phyloP scores from a whole-genome alignment of 305 asterid genomes.

The Solanum hybrid region DNA sequence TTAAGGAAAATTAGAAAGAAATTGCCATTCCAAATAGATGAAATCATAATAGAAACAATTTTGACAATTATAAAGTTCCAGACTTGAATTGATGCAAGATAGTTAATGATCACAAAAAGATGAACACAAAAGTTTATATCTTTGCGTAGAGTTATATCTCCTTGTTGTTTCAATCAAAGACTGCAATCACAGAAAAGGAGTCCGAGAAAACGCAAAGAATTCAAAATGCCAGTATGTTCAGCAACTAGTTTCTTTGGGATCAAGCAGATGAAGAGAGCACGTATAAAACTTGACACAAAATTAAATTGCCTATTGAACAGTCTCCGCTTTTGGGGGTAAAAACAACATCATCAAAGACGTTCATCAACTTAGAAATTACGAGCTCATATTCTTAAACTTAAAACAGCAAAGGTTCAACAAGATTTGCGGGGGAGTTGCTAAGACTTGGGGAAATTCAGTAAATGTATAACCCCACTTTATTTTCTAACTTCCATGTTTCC shows the following conservation, averaged over 20 bases:
- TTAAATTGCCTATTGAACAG: neutral
- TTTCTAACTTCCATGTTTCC: neutral
- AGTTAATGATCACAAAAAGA: neutral
- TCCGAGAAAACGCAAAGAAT: neutral
- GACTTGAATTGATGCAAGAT: neutral
- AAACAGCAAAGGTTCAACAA: neutral
- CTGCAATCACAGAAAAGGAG: neutral
- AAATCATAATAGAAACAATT: neutral
- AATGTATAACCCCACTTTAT: neutral
- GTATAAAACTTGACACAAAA: neutral
- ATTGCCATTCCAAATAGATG: neutral
- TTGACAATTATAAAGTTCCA: neutral
- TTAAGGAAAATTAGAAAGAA: neutral
- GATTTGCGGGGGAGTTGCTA: neutral
- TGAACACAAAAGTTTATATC: neutral
- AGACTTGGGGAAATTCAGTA: neutral
- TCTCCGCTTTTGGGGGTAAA: neutral
- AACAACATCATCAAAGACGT: neutral
- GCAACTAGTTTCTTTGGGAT: neutral
- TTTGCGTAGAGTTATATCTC: neutral
- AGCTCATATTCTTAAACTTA: neutral
- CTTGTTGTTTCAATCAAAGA: neutral
- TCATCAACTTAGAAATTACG: neutral
- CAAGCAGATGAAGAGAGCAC: neutral
- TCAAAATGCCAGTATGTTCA: neutral